Base-by-base conservation (phyloP, 1,284 basidiomycete species). In the Spongispora temasekensis region DNA sequence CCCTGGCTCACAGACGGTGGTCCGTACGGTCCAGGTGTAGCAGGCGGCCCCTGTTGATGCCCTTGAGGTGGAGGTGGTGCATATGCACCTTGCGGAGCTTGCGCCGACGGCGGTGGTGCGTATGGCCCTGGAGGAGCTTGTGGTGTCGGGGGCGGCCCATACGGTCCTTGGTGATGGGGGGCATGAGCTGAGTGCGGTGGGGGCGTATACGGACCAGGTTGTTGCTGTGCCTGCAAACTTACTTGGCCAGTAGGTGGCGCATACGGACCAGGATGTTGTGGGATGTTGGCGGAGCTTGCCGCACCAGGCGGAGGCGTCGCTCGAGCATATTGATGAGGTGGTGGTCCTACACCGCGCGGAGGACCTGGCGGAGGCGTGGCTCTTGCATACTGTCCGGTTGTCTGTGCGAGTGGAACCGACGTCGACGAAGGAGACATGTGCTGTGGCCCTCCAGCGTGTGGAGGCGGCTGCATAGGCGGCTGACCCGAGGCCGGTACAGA, bases 261-360 rank as follows among this genome's bases (percentile, higher is more conserved):
- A 58, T 77, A 80, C 0, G 70, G 66, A 7, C 71, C 70, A n/a
- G 64, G 35, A 32, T 65, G 67, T 10, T 67, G 73, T 32, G 68
- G 64, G 23, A 61, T 55, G 32, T 71, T 68, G 55, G 71, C 67
- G 7, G 72, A 73, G 8, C 71, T 71, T 2, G 67, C 68, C 21
- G 70, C 69, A 51, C 71, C 73, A 46, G 79, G 79, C 8, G 81
- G 80, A 15, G 81, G 77, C 6, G 80, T 81, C 13, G 73, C 77
- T 31, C 72, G 77, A 5, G 68, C 74, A 57, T 80, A 83, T 4
- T 74, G 74, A 21, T 67, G 64, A 23, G 68, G 61, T 34, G 68
- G 68, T 28, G 65, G 67, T 10, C 68, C 65, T 2, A 76, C 52
- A 55, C 73, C 72, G 51, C 76, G 75, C 25, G 72, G 75, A 44